These are phyloP conservation scores for Penicillium sp. DNA, from an alignment of 2,329 filamentous ascomycete genomes.

Conservation along the genomic window DNA sequence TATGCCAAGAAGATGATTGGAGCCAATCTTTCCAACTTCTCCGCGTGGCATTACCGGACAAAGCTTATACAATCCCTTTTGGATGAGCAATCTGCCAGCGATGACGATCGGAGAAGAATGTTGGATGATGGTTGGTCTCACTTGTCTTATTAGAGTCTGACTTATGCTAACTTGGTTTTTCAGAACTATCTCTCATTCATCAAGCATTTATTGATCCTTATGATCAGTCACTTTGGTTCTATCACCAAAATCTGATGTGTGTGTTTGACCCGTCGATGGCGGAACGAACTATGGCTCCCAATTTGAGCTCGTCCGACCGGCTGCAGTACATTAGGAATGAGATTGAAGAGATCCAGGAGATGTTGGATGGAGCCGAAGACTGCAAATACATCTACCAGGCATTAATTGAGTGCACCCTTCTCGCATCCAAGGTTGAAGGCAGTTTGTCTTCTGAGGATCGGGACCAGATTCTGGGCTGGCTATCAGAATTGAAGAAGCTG, in stretches of 20 bases:
- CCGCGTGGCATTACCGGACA: conserved; percentile 89
- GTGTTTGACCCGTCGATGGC: conserved; percentile 56
- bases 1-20: conserved; percentile 90
- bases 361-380: conserved; percentile 63
- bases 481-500: conserved; percentile 63
- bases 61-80: conserved; percentile 77
- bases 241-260: conserved; percentile 82
- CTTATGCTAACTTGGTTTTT: not conserved
- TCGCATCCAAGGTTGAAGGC: conserved; percentile 53
- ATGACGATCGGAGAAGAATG: conserved; percentile 62
- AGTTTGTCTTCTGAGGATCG: conserved; percentile 43
- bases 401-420: conserved; percentile 69
- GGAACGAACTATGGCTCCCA: conserved; percentile 60
- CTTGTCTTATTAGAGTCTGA: not conserved
- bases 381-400: conserved; percentile 90
- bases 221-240: conserved; percentile 96
- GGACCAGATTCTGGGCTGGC: conserved; percentile 54
- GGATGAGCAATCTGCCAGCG: conserved; percentile 64
- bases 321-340: conserved; percentile 65
- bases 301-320: conserved; percentile 61
- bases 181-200: conserved; percentile 72
- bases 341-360: conserved; percentile 68
- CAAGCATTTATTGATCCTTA: conserved; percentile 84
- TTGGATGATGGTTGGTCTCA: conserved; percentile 61
- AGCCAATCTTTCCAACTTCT: conserved; percentile 89